A percentile compares a stretch with the other conserved stretches of the same genome.
Evolutionary conservation across 1,139 yeast species (phyloP).

Genomic region (Entelexis sorbosivorans): DNA sequence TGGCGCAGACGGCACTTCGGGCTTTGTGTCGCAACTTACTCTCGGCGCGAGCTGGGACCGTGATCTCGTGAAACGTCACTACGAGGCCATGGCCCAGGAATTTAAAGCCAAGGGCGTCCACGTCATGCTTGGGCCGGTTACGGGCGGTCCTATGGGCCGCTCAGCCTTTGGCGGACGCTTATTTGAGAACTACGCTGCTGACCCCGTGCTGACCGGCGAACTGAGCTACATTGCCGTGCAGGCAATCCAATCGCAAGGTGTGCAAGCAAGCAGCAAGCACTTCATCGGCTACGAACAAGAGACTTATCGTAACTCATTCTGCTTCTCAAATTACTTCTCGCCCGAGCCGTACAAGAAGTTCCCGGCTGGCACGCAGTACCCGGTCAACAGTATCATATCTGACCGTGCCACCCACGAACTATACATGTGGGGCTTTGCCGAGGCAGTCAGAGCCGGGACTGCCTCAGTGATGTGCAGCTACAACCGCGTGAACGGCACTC

Average conservation of each 20-base stretch:
- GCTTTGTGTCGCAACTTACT: neutral
- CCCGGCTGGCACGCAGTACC: neutral
- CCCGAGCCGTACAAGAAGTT: neutral
- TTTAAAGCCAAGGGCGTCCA: neutral
- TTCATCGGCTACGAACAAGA: neutral
- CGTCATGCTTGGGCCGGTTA: neutral
- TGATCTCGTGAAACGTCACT: neutral
- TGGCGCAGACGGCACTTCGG: neutral
- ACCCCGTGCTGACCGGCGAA: neutral
- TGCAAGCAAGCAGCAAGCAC: neutral
- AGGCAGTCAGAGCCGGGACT: neutral
- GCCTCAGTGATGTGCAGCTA: neutral
- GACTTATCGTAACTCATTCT: neutral
- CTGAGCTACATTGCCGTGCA: neutral
- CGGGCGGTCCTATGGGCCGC: neutral
- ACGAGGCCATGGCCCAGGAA: neutral
- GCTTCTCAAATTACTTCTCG: neutral
- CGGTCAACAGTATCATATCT: neutral
- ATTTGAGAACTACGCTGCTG: neutral
- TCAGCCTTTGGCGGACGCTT: neutral
- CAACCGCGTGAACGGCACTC: neutral
- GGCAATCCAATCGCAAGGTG: neutral
- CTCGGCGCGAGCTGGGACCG: neutral
- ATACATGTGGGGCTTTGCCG: neutral
- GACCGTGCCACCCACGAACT: neutral